phyloP scores from a whole-genome alignment of 106 monocot genomes.

The Agapanthus africanus region DNA sequence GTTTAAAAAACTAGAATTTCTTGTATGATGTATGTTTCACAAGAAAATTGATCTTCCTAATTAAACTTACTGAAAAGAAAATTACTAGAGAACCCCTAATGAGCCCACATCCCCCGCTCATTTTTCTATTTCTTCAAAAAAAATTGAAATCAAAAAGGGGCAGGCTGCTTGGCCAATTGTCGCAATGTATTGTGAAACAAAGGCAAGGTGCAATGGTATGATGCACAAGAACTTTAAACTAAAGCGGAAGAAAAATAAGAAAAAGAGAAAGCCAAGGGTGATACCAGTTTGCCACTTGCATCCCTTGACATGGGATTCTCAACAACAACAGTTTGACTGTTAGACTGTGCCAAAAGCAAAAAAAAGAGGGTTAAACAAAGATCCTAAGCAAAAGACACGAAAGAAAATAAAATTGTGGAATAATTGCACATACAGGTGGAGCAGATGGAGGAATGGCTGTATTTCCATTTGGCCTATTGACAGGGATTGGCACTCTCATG shows the following conservation, averaged over 20 bases:
- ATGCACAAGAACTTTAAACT: not conserved
- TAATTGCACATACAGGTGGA: slow-evolving; percentile 26
- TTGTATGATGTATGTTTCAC: no score
- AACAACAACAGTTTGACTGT: slow-evolving; percentile 50
- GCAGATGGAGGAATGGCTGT: slow-evolving; percentile 15
- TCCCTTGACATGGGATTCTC: slow-evolving; percentile 74
- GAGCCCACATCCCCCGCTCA: no score
- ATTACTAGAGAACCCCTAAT: no score
- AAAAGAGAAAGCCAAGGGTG: not conserved
- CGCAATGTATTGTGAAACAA: not conserved
- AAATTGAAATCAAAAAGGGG: not conserved
- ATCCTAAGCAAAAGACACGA: not conserved
- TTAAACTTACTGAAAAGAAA: no score
- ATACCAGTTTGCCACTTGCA: slow-evolving; percentile 60
- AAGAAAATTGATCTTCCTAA: no score
- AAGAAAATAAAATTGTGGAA: not conserved
- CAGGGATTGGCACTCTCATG: slow-evolving; percentile 22
- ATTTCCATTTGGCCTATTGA: slow-evolving; percentile 34
- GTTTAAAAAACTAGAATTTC: no score
- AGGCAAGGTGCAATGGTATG: not conserved
- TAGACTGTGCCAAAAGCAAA: slow-evolving; percentile 11
- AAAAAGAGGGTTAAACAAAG: not conserved
- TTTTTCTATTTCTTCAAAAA: not conserved
- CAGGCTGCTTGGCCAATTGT: not conserved
- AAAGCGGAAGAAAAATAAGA: not conserved